phyloP scores from a whole-genome alignment of 1,284 basidiomycete species.

The Pseudozyma sp. region DNA sequence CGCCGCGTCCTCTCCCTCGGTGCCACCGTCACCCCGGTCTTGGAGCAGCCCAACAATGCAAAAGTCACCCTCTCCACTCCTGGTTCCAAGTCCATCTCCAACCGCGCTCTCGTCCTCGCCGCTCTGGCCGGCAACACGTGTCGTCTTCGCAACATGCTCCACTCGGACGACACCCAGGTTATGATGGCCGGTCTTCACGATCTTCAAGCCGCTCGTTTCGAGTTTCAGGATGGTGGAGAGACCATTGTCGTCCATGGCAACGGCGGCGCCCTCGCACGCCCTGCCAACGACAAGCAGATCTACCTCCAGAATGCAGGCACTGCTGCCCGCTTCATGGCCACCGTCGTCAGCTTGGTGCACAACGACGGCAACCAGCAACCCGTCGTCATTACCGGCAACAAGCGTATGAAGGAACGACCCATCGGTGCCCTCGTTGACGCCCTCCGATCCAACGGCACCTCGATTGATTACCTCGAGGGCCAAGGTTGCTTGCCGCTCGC shows the following conservation, averaged over 20 bases:
- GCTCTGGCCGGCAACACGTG: conserved; percentile 90
- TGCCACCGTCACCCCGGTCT: conserved; percentile 70
- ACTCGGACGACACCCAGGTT: conserved; percentile 98
- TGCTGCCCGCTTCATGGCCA: conserved; percentile 95
- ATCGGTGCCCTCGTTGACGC: conserved; percentile 97
- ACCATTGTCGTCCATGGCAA: conserved; percentile 92
- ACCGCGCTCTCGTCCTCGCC: conserved; percentile 92
- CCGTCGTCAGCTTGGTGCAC: conserved; percentile 82
- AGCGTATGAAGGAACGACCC: conserved; percentile 95
- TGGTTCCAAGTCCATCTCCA: conserved; percentile 96
- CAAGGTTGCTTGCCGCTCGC: conserved; percentile 88
- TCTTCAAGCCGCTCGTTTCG: conserved; percentile 82
- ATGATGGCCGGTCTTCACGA: conserved; percentile 94
- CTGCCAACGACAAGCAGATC: conserved; percentile 78
- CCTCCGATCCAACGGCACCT: conserved; percentile 82
- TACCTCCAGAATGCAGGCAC: conserved; percentile 98
- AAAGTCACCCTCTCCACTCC: conserved; percentile 86
- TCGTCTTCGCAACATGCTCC: conserved; percentile 87
- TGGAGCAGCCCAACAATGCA: conserved; percentile 39
- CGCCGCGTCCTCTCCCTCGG: conserved; percentile 73
- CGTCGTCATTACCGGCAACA: conserved; percentile 89
- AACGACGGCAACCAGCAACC: conserved; percentile 41
- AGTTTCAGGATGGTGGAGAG: conserved; percentile 93
- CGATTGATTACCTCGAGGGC: conserved; percentile 82
- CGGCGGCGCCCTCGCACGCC: conserved; percentile 76